Evolutionary conservation across 768 basidiomycete genomes (phyloP).

Genomic region (Floccularia luteovirens): DNA sequence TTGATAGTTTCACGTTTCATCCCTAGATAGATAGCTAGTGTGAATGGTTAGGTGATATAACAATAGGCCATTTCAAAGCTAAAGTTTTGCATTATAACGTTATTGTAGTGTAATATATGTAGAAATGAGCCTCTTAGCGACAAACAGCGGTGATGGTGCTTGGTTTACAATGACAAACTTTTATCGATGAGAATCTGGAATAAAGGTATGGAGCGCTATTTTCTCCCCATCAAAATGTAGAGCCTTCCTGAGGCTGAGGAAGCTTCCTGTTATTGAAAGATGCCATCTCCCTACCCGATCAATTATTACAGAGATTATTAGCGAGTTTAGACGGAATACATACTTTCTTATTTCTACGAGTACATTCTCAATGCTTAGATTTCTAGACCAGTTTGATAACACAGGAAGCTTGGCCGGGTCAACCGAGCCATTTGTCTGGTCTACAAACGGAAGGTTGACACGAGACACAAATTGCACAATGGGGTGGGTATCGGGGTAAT

Average conservation of each 20-base stretch:
- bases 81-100: too few relatives aligned
- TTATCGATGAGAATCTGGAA: too few relatives aligned
- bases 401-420: conserved; percentile 66
- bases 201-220: too few relatives aligned
- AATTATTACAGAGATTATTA: conserved; percentile 3
- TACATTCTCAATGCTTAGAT: conserved; percentile 77
- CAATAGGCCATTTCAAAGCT: too few relatives aligned
- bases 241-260: conserved; percentile 91
- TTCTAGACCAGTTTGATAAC: conserved; percentile 68
- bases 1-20: too few relatives aligned
- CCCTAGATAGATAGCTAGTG: too few relatives aligned
- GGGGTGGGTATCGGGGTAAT: conserved; percentile 76
- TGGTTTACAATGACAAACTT: too few relatives aligned
- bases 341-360: conserved; percentile 92
- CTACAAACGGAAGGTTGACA: conserved; percentile 93
- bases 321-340: conserved; percentile 16
- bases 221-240: conserved; percentile 44
- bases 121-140: too few relatives aligned
- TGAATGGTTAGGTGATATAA: too few relatives aligned
- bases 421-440: conserved; percentile 66
- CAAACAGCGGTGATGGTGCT: too few relatives aligned
- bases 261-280: conserved; percentile 87
- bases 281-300: conserved; percentile 78
- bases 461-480: conserved; percentile 78
- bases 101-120: too few relatives aligned